Percentiles rank a stretch among this genome's conserved stretches.
Conservation (phyloP, 306 rosid genomes). For the Echinosophora koreensis region DNA sequence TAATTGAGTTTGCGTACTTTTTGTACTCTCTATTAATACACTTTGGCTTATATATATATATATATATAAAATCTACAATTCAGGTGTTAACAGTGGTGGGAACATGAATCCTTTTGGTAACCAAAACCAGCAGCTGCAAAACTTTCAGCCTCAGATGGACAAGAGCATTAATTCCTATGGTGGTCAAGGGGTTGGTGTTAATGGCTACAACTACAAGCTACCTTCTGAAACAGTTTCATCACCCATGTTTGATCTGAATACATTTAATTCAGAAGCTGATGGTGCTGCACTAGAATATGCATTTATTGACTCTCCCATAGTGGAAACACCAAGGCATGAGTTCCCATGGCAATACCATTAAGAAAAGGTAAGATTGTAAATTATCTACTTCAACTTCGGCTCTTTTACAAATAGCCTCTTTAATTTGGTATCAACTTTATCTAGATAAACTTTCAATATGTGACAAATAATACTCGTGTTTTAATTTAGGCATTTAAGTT, state of each 20-base stretch:
- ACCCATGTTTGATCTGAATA: neutral
- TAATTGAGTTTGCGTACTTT: too few relatives aligned
- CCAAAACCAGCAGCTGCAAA: conserved; percentile 24
- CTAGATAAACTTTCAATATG: neutral
- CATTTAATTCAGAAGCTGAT: conserved; percentile 20
- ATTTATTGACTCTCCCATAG: conserved; percentile 12
- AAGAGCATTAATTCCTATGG: neutral
- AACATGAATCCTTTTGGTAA: neutral
- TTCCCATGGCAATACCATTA: neutral
- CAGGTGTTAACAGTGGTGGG: neutral
- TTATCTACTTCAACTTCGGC: neutral
- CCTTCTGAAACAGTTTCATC: neutral
- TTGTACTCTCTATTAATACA: too few relatives aligned
- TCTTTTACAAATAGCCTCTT: conserved; percentile 1
- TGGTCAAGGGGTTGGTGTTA: neutral
- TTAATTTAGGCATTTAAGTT: conserved; percentile 3
- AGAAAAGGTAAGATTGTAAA: conserved; percentile 19
- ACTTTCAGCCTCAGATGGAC: neutral
- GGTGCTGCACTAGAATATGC: neutral
- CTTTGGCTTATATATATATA: too few relatives aligned
- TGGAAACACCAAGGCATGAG: conserved; percentile 9
- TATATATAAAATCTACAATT: neutral
- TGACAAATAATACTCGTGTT: neutral
- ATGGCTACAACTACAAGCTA: neutral
- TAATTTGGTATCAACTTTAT: conserved; percentile 4